Conservation (phyloP, 768 basidiomycete genomes). For the Boletus subcaerulescens region DNA sequence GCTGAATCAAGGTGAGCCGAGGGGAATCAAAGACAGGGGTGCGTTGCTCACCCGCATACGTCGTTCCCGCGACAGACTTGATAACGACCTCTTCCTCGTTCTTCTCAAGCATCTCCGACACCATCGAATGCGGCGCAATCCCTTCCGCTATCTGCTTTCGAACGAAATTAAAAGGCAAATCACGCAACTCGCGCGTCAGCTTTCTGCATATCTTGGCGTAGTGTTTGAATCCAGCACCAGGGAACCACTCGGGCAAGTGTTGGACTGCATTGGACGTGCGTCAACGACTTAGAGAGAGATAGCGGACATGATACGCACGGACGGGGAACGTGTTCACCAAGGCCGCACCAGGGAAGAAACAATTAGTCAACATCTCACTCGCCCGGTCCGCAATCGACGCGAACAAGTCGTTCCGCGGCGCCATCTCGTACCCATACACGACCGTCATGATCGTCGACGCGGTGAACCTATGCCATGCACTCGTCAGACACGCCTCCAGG, state of each 20-base stretch:
- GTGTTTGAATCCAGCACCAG: conserved; percentile 28
- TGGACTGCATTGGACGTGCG: conserved; percentile 11
- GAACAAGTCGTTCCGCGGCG: conserved; percentile 29
- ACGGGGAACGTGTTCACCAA: conserved; percentile 32
- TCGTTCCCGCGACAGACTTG: conserved; percentile 30
- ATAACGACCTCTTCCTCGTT: conserved; percentile 27
- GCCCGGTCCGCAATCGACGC: conserved; percentile 32
- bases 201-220: conserved; percentile 17
- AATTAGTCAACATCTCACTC: conserved; percentile 26
- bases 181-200: conserved; percentile 18
- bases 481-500: not conserved
- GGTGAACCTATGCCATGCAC: conserved; percentile 16
- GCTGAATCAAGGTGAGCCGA: conserved; percentile 4
- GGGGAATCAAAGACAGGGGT: not conserved
- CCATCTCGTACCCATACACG: conserved; percentile 36
- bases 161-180: conserved; percentile 18
- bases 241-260: conserved; percentile 31
- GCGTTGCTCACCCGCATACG: conserved; percentile 26
- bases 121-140: conserved; percentile 19
- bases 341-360: conserved; percentile 30
- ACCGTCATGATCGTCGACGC: conserved; percentile 32
- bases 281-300: not conserved
- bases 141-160: conserved; percentile 18
- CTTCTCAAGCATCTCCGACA: conserved; percentile 21
- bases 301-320: conserved; percentile 11